phyloP scores from a whole-genome alignment of 306 rosid genomes.

The Chamaecrista fasciculata region DNA sequence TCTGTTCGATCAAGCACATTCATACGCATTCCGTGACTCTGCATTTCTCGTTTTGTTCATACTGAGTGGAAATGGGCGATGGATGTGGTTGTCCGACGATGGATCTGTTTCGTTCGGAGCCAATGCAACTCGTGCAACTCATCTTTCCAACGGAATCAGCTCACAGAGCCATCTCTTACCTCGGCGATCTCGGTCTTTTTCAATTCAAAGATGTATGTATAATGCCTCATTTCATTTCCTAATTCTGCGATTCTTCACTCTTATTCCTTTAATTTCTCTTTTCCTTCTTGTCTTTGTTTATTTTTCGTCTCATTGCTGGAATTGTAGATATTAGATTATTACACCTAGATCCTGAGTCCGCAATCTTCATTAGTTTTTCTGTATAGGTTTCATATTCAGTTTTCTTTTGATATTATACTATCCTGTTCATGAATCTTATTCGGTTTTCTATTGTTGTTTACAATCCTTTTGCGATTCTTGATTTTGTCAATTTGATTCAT shows the following conservation, averaged over 20 bases:
- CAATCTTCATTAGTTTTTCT: not conserved
- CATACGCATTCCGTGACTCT: not conserved
- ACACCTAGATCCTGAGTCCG: not conserved
- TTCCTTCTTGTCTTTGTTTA: not conserved
- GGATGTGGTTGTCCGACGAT: slow-evolving; percentile 30
- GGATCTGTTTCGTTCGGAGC: slow-evolving; percentile 70
- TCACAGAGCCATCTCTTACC: slow-evolving; percentile 30
- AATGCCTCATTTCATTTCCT: not conserved
- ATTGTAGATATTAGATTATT: not conserved
- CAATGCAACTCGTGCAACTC: slow-evolving; percentile 61
- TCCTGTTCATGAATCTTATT: not conserved
- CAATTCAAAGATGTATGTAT: slow-evolving; percentile 63
- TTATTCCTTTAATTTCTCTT: not conserved
- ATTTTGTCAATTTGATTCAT: not conserved
- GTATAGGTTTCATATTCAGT: not conserved
- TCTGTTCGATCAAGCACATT: not conserved
- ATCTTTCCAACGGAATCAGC: slow-evolving; percentile 60
- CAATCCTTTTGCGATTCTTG: not conserved
- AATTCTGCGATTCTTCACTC: not conserved
- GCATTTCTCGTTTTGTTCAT: not conserved
- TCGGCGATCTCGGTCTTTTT: slow-evolving; percentile 61
- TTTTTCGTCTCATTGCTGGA: not conserved
- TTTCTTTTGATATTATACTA: not conserved
- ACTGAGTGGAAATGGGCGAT: not conserved
- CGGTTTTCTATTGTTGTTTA: not conserved